A percentile compares a stretch with the other conserved stretches of the same genome.
Evolutionary conservation across 2,329 filamentous ascomycete species (phyloP).

Genomic region (Epichloe aotearoae): DNA sequence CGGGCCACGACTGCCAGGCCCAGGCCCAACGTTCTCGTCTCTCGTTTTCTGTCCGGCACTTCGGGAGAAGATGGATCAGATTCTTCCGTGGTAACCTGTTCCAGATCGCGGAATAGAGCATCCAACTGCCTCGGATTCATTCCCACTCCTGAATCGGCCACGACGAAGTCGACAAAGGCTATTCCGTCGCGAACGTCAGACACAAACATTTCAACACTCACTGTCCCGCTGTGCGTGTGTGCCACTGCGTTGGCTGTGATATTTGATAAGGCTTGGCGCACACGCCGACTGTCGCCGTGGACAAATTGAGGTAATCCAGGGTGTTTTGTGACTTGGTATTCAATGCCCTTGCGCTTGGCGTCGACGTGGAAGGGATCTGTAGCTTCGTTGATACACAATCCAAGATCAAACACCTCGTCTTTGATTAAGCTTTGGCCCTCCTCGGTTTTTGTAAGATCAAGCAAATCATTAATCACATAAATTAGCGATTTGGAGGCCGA

Average conservation of each 20-base stretch:
- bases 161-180: conserved; percentile 58
- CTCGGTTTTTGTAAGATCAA: conserved; percentile 80
- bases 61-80: conserved; percentile 14
- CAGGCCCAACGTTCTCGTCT: conserved; percentile 50
- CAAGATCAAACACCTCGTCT: conserved; percentile 66
- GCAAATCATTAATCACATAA: conserved; percentile 84
- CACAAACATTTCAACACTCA: conserved; percentile 59
- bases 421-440: conserved; percentile 68
- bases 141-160: conserved; percentile 62
- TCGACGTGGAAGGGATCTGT: conserved; percentile 62
- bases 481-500: conserved; percentile 87
- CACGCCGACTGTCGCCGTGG: conserved; percentile 63
- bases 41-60: conserved; percentile 16
- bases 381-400: conserved; percentile 60
- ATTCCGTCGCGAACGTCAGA: conserved; percentile 36
- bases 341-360: conserved; percentile 60
- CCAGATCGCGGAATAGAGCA: conserved; percentile 43
- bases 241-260: conserved; percentile 76
- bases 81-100: conserved; percentile 41
- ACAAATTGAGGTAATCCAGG: conserved; percentile 57
- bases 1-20: conserved; percentile 82
- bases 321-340: conserved; percentile 54
- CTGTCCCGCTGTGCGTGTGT: conserved; percentile 53
- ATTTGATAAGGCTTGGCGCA: conserved; percentile 76
- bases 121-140: conserved; percentile 53